Evolutionary conservation across 306 rosid genomes (phyloP).

Genomic region (Arachis hypogaea): DNA sequence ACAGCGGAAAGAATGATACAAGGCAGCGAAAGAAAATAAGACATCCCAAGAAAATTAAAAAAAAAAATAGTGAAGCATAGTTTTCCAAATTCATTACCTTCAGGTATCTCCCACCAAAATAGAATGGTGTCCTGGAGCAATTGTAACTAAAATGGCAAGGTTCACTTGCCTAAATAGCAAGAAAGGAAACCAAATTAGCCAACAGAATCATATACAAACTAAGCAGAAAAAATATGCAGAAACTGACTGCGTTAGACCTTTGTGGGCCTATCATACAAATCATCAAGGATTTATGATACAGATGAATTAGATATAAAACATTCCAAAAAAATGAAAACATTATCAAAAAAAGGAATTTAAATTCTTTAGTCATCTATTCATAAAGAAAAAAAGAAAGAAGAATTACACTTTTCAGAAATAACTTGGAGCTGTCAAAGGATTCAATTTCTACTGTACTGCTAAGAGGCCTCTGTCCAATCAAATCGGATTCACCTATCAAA

Average conservation of each 20-base stretch:
- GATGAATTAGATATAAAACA: slow-evolving; percentile 28
- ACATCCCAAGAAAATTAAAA: too few species aligned
- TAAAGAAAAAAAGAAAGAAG: slow-evolving; percentile 7
- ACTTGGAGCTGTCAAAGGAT: slow-evolving; percentile 43
- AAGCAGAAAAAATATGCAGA: slow-evolving; percentile 29
- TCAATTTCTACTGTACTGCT: slow-evolving; percentile 46
- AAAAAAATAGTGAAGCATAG: too few species aligned
- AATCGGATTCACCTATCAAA: slow-evolving; percentile 41
- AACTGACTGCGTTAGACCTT: slow-evolving; percentile 7
- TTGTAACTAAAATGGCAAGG: slow-evolving; percentile 62
- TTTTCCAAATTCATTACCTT: slow-evolving; percentile 53
- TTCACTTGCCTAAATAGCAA: slow-evolving; percentile 53
- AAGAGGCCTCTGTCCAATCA: slow-evolving; percentile 42
- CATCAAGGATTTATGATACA: slow-evolving; percentile 10
- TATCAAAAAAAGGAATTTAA: slow-evolving; percentile 25
- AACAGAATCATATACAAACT: slow-evolving; percentile 33
- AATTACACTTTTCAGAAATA: slow-evolving; percentile 52
- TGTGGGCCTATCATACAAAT: slow-evolving; percentile 25
- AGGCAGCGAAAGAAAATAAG: too few species aligned
- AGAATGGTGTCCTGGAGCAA: slow-evolving; percentile 61
- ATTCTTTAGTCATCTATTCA: slow-evolving; percentile 9
- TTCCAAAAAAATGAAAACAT: slow-evolving; percentile 28
- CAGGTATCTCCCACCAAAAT: slow-evolving; percentile 86
- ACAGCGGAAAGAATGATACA: too few species aligned
- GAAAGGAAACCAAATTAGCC: slow-evolving; percentile 21